A percentile compares a stretch with the other conserved stretches of the same genome.
These are phyloP conservation scores for Ogataea chonburiensis DNA, from an alignment of 805 yeast species.

Conservation along the genomic window DNA sequence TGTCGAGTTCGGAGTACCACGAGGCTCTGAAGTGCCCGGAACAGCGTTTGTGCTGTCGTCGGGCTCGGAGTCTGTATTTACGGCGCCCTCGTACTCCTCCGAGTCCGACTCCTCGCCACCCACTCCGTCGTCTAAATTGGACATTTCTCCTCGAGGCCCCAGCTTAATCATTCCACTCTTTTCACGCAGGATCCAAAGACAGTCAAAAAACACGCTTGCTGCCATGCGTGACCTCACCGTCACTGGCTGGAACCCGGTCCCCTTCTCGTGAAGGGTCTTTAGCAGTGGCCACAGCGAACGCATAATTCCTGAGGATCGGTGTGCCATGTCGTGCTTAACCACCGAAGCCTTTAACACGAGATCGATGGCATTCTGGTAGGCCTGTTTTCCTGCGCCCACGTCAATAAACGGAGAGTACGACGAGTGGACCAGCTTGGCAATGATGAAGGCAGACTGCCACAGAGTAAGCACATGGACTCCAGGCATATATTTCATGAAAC, in stretches of 20 bases:
- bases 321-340: constrained; percentile 87
- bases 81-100: constrained; percentile 19
- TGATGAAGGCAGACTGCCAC: constrained; percentile 90
- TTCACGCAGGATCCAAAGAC: constrained; percentile 78
- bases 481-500: constrained; percentile 76
- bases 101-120: constrained; percentile 30
- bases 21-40: constrained; percentile 19
- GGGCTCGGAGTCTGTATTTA: constrained; percentile 22
- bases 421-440: constrained; percentile 77
- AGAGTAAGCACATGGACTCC: constrained; percentile 75
- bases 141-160: constrained; percentile 33
- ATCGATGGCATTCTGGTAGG: constrained; percentile 64
- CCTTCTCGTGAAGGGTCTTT: constrained; percentile 59
- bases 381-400: constrained; percentile 64
- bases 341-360: constrained; percentile 79
- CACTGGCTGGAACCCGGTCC: constrained; percentile 41
- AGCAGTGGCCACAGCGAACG: constrained; percentile 89
- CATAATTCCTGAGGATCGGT: constrained; percentile 91
- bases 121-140: constrained; percentile 29
- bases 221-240: constrained; percentile 82
- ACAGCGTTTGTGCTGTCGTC: constrained; percentile 22
- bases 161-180: constrained; percentile 83
- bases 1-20: constrained; percentile 24
- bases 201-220: constrained; percentile 90
- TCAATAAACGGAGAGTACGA: constrained; percentile 66